Percentiles rank a stretch among this genome's conserved stretches.
These are phyloP conservation scores for Apiospora saccharicola DNA, from an alignment of 2,329 filamentous ascomycete genomes.

Conservation along the genomic window DNA sequence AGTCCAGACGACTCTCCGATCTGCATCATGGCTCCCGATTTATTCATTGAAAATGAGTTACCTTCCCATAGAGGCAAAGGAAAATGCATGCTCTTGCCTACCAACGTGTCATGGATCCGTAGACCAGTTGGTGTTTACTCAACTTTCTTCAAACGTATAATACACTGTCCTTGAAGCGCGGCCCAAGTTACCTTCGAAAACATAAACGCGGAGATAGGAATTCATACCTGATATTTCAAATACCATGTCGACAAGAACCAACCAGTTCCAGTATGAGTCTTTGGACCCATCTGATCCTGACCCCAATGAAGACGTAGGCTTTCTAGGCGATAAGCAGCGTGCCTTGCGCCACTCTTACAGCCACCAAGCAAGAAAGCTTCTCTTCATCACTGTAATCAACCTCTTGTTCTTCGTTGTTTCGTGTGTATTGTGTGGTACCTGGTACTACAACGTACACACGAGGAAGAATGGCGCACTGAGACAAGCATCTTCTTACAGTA, in stretches of 20 bases:
- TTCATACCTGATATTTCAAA: too few species aligned
- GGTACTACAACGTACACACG: constrained; percentile 14
- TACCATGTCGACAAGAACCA: too few species aligned
- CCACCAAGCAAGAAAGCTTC: background rate
- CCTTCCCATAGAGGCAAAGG: background rate
- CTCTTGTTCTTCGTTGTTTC: constrained; percentile 1
- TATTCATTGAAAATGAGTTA: background rate
- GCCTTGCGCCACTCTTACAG: background rate
- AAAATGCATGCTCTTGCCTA: background rate
- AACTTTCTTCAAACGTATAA: background rate
- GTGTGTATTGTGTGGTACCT: constrained; percentile 15
- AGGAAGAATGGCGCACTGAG: constrained; percentile 8
- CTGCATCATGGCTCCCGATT: background rate
- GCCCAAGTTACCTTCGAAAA: too few species aligned
- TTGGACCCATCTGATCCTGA: background rate
- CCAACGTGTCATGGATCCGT: background rate
- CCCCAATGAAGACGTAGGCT: background rate
- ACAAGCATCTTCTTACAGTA: constrained; percentile 21
- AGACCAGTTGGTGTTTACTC: background rate
- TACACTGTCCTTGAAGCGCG: background rate
- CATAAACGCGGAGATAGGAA: too few species aligned
- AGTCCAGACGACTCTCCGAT: background rate
- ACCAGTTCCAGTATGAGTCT: background rate
- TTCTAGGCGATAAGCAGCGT: background rate
- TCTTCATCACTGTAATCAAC: background rate